phyloP scores from a whole-genome alignment of 2,329 filamentous ascomycete species.

The Pyricularia grisea region DNA sequence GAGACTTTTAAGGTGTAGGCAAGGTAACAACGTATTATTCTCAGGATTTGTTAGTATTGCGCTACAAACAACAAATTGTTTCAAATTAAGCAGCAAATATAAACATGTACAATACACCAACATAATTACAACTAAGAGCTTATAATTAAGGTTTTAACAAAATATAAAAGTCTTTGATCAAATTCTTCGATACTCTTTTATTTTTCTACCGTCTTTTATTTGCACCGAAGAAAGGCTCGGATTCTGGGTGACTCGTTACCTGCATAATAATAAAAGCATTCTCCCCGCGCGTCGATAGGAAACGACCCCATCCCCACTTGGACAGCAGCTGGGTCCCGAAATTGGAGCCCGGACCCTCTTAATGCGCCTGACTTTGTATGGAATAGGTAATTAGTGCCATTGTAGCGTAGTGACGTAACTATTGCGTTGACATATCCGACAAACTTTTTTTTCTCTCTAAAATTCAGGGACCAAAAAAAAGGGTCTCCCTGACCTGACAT shows the following conservation, averaged over 20 bases:
- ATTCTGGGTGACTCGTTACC: background rate
- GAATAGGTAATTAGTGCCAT: background rate
- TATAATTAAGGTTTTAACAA: no score
- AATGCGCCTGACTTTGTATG: background rate
- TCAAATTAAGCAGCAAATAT: no score
- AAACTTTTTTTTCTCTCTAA: background rate
- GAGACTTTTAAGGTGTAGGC: background rate
- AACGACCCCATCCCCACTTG: no score
- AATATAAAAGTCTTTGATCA: no score
- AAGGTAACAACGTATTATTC: background rate
- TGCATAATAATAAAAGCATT: background rate
- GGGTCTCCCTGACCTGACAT: background rate
- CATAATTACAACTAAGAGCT: no score
- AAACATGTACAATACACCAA: no score
- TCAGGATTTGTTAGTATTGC: background rate
- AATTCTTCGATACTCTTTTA: background rate
- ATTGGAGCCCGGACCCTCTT: background rate
- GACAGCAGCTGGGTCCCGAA: background rate
- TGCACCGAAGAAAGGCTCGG: background rate
- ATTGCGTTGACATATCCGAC: background rate
- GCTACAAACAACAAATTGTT: no score
- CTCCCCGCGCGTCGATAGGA: background rate
- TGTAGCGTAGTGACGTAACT: background rate
- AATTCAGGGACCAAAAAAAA: background rate
- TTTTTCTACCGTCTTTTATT: background rate